phyloP scores from a whole-genome alignment of 129 eudicot genomes.

The carrot (Daucus carota) region DH1_v3.0 NC_030387.2:7289001-7289500 shows the following conservation, averaged over 20 bases:
- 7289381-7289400: not conserved
- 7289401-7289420: too few relatives aligned
- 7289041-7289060: not conserved
- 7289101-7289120: not conserved
- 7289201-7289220: constrained; percentile 33
- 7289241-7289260: constrained; percentile 66
- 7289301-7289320: constrained; percentile 13
- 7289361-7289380: not conserved
- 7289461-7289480: not conserved
- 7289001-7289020: not conserved
- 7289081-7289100: not conserved
- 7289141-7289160: not conserved
- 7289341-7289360: not conserved
- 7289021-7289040: not conserved
- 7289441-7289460: not conserved
- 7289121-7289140: not conserved
- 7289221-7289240: constrained; percentile 39
- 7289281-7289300: constrained; percentile 69
- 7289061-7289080: not conserved
- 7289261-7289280: constrained; percentile 60
- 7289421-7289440: not conserved
- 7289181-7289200: not conserved
- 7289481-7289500: constrained; percentile 5
- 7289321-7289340: not conserved
- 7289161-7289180: not conserved